Conservation (phyloP, 1,284 basidiomycete species). For the Tylopilus sp. region DNA sequence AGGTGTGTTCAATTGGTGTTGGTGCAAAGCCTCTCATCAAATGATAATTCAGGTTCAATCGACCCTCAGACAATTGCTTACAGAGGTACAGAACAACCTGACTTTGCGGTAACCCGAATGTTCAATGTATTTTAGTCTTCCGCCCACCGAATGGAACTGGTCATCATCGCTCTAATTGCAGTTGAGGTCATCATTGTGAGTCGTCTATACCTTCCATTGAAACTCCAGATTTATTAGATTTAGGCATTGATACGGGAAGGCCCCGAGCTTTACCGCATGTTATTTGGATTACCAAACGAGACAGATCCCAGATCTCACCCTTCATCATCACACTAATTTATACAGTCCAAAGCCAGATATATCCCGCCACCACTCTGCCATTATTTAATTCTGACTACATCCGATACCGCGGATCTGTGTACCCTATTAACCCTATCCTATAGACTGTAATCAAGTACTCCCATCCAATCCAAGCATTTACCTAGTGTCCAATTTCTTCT, state of each 20-base stretch:
- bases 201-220: slow-evolving; percentile 45
- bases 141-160: slow-evolving; percentile 89
- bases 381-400: slow-evolving; percentile 12
- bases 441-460: slow-evolving; percentile 2
- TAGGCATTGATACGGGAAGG: slow-evolving; percentile 46
- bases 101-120: neutral
- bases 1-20: slow-evolving; percentile 55
- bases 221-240: slow-evolving; percentile 49
- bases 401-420: slow-evolving; percentile 6
- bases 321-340: slow-evolving; percentile 5
- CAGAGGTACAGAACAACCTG: slow-evolving; percentile 64
- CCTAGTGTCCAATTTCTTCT: slow-evolving; percentile 1
- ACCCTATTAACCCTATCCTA: slow-evolving; percentile 3
- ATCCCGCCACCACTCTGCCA: slow-evolving; percentile 15
- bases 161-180: slow-evolving; percentile 91
- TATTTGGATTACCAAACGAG: slow-evolving; percentile 32
- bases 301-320: slow-evolving; percentile 16
- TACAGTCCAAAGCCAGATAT: slow-evolving; percentile 1
- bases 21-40: slow-evolving; percentile 5
- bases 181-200: slow-evolving; percentile 91
- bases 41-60: slow-evolving; percentile 67
- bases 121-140: slow-evolving; percentile 68
- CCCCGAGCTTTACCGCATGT: slow-evolving; percentile 42
- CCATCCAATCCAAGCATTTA: neutral
- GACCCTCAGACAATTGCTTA: slow-evolving; percentile 79